Evolutionary conservation across 2,329 filamentous ascomycete genomes (phyloP).

Genomic region (Talaromyces atroroseus): DNA sequence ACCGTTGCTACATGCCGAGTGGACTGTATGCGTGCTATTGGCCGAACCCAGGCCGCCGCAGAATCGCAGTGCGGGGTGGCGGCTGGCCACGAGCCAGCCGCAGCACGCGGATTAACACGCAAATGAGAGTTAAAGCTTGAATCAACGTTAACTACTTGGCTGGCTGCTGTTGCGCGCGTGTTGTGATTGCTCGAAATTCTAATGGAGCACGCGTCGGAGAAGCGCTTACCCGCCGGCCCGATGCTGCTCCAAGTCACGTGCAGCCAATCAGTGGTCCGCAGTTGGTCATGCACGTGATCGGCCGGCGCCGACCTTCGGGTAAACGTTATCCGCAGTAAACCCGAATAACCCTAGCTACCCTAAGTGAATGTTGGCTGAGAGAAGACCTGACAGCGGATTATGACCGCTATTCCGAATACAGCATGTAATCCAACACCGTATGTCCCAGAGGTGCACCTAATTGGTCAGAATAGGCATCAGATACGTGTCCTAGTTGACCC

Average conservation of each 20-base stretch:
- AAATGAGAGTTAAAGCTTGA: background rate
- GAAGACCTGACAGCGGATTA: no score
- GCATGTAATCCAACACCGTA: no score
- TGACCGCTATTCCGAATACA: no score
- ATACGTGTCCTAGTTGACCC: no score
- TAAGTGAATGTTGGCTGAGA: no score
- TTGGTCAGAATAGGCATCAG: no score
- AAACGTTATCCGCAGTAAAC: background rate
- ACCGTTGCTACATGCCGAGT: slow-evolving; percentile 9
- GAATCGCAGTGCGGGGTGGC: background rate
- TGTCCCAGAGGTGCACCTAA: no score
- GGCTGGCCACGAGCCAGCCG: background rate
- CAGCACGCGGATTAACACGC: background rate
- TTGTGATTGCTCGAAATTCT: no score
- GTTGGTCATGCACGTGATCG: background rate
- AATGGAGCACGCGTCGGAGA: slow-evolving; percentile 6
- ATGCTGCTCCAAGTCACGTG: background rate
- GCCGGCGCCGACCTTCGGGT: background rate
- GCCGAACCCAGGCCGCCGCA: background rate
- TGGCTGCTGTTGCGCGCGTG: no score
- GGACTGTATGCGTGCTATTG: background rate
- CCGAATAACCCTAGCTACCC: no score
- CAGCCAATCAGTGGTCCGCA: background rate
- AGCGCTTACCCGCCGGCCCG: slow-evolving; percentile 10
- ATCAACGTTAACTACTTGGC: no score